Percentiles rank a stretch among this genome's conserved stretches.
These are phyloP conservation scores for Boletus tomentosulus DNA, from an alignment of 768 basidiomycete species.

Conservation along the genomic window DNA sequence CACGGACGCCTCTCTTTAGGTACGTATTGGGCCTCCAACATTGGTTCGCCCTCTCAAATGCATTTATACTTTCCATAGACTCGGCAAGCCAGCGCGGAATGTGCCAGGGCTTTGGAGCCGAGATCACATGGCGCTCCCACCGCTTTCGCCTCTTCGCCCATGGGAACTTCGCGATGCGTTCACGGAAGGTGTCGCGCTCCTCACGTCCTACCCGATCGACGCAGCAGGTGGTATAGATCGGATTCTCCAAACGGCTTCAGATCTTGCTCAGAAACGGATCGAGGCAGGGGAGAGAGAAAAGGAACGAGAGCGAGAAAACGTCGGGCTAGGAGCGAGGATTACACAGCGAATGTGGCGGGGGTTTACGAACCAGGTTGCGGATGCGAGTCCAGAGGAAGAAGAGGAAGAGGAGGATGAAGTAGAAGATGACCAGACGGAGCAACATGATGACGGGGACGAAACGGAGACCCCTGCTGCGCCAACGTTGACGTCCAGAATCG, in stretches of 20 bases:
- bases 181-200: conserved; percentile 57
- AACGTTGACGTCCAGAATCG: conserved; percentile 49
- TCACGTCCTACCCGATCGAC: conserved; percentile 62
- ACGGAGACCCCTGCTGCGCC: conserved; percentile 38
- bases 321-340: conserved; percentile 52
- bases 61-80: conserved; percentile 31
- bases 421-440: conserved; percentile 21
- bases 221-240: conserved; percentile 67
- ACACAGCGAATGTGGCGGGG: conserved; percentile 65
- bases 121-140: conserved; percentile 35
- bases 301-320: conserved; percentile 29
- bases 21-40: conserved; percentile 25
- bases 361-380: conserved; percentile 49
- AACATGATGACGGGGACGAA: conserved; percentile 41
- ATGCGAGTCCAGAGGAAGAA: conserved; percentile 28
- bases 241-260: conserved; percentile 62
- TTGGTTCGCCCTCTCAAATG: background rate
- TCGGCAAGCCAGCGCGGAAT: conserved; percentile 45
- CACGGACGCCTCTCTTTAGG: conserved; percentile 52
- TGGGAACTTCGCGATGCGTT: conserved; percentile 63
- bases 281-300: conserved; percentile 32
- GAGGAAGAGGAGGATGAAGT: conserved; percentile 35
- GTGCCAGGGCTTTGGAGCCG: conserved; percentile 53
- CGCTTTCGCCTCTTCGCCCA: conserved; percentile 42
- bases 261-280: conserved; percentile 51